A percentile compares a stretch with the other conserved stretches of the same genome.
These are phyloP conservation scores for Heritiera littoralis DNA, from an alignment of 345 rosid species.

Conservation along the genomic window DNA sequence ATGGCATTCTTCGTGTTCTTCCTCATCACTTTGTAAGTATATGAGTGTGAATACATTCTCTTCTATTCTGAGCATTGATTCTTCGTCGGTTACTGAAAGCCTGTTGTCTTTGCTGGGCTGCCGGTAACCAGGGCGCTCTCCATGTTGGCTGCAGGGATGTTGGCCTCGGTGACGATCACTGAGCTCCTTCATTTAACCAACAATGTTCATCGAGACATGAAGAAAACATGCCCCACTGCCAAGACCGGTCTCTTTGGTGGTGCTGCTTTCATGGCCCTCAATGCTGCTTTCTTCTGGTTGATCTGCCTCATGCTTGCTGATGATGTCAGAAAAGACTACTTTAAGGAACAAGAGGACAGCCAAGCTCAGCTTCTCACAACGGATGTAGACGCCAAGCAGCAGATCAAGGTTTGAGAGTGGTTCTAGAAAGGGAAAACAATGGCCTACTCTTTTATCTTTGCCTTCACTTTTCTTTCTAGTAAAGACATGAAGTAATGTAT, in stretches of 20 bases:
- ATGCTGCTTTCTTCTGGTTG: slow-evolving; percentile 42
- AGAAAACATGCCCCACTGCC: slow-evolving; percentile 31
- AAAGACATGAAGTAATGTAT: background rate
- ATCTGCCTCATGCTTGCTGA: slow-evolving; percentile 33
- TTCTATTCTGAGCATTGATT: background rate
- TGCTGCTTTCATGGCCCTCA: slow-evolving; percentile 32
- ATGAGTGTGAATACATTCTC: background rate
- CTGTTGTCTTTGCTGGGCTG: background rate
- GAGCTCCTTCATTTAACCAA: slow-evolving; percentile 30
- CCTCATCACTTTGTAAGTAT: slow-evolving; percentile 28
- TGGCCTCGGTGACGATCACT: slow-evolving; percentile 31
- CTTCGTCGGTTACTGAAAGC: background rate
- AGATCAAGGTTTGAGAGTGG: background rate
- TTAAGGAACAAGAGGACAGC: slow-evolving; percentile 16
- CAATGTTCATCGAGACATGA: slow-evolving; percentile 21
- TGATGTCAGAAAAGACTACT: slow-evolving; percentile 31
- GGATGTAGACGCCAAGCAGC: slow-evolving; percentile 15
- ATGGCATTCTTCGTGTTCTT: slow-evolving; percentile 29
- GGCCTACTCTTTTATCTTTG: background rate
- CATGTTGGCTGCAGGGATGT: slow-evolving; percentile 26
- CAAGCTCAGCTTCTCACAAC: slow-evolving; percentile 14
- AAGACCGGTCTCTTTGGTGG: slow-evolving; percentile 38
- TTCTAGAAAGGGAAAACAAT: background rate
- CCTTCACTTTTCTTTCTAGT: background rate
- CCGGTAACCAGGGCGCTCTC: slow-evolving; percentile 21